Percentiles rank a stretch among this genome's conserved stretches.
Conservation (phyloP, 805 yeast species). For the Wickerhamomyces subpelliculosus region DNA sequence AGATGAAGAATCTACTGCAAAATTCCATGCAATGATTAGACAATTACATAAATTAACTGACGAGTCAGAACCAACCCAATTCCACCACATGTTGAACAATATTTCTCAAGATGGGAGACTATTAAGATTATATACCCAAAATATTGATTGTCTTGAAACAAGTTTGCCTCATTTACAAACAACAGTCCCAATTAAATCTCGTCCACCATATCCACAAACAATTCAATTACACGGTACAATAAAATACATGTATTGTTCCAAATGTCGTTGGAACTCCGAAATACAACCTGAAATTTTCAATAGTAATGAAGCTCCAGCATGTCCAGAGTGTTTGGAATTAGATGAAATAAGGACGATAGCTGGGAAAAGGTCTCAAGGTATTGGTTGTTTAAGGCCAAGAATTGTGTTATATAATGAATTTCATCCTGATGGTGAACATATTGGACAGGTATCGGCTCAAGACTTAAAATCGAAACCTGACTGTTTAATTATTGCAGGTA, state of each 20-base stretch:
- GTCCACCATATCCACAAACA: slow-evolving; percentile 44
- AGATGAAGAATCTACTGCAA: slow-evolving; percentile 47
- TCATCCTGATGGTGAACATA: slow-evolving; percentile 84
- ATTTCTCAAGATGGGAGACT: slow-evolving; percentile 59
- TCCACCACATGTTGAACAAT: slow-evolving; percentile 57
- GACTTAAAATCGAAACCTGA: slow-evolving; percentile 68
- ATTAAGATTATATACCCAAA: slow-evolving; percentile 76
- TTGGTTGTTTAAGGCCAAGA: slow-evolving; percentile 58
- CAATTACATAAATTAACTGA: slow-evolving; percentile 49
- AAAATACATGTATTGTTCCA: slow-evolving; percentile 64
- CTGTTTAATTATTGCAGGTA: slow-evolving; percentile 75
- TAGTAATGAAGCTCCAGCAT: slow-evolving; percentile 41
- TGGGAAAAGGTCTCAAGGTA: slow-evolving; percentile 58
- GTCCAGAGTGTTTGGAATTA: slow-evolving; percentile 58
- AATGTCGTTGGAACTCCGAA: slow-evolving; percentile 54
- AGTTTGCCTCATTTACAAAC: slow-evolving; percentile 45
- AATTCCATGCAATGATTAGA: slow-evolving; percentile 71
- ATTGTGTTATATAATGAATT: slow-evolving; percentile 67
- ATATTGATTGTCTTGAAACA: slow-evolving; percentile 75
- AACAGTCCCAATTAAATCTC: slow-evolving; percentile 38
- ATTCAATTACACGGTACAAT: slow-evolving; percentile 85
- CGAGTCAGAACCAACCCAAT: slow-evolving; percentile 61
- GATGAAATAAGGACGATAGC: slow-evolving; percentile 49
- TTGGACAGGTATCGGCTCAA: slow-evolving; percentile 64
- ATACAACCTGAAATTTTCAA: slow-evolving; percentile 48